phyloP scores from a whole-genome alignment of 768 basidiomycete species.

The Mycena vulgaris region DNA sequence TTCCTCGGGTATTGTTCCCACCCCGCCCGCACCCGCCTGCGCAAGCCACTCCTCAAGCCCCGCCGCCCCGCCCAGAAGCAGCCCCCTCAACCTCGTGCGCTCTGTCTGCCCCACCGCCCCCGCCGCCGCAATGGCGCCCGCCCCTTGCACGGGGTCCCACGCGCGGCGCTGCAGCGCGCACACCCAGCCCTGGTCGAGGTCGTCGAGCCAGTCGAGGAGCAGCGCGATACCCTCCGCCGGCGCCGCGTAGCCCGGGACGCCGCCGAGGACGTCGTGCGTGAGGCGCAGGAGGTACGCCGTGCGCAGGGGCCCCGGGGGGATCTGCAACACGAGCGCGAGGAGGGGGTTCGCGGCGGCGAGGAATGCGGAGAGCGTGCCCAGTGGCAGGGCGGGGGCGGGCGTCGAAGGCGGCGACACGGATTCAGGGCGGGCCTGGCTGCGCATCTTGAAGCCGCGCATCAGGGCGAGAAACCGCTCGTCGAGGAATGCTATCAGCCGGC shows the following conservation, averaged over 20 bases:
- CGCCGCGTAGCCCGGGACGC: slow-evolving; percentile 74
- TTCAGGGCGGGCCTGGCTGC: no score
- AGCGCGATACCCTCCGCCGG: slow-evolving; percentile 63
- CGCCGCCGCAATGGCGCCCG: no score
- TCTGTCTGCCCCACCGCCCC: slow-evolving; percentile 76
- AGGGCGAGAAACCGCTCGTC: slow-evolving; percentile 77
- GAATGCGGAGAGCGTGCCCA: slow-evolving; percentile 74
- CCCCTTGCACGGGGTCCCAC: slow-evolving; percentile 72
- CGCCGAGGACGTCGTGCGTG: slow-evolving; percentile 75
- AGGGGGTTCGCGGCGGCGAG: slow-evolving; percentile 71
- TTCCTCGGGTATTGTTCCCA: slow-evolving; percentile 41
- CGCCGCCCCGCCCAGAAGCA: slow-evolving; percentile 73
- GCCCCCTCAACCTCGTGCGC: slow-evolving; percentile 75
- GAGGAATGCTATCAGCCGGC: slow-evolving; percentile 73
- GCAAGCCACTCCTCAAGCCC: slow-evolving; percentile 81
- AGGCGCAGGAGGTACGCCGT: slow-evolving; percentile 79
- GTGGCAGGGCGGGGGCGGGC: no score
- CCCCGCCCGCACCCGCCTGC: no score
- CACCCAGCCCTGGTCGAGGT: slow-evolving; percentile 84
- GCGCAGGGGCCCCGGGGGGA: slow-evolving; percentile 82
- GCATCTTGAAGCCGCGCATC: slow-evolving; percentile 81
- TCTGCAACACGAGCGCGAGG: slow-evolving; percentile 76
- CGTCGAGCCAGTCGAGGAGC: slow-evolving; percentile 77
- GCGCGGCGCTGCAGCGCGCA: slow-evolving; percentile 73
- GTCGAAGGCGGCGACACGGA: no score